These are phyloP conservation scores for Phytopythium aichiense DNA, from an alignment of 352 stramenopile genomes.

Conservation along the genomic window DNA sequence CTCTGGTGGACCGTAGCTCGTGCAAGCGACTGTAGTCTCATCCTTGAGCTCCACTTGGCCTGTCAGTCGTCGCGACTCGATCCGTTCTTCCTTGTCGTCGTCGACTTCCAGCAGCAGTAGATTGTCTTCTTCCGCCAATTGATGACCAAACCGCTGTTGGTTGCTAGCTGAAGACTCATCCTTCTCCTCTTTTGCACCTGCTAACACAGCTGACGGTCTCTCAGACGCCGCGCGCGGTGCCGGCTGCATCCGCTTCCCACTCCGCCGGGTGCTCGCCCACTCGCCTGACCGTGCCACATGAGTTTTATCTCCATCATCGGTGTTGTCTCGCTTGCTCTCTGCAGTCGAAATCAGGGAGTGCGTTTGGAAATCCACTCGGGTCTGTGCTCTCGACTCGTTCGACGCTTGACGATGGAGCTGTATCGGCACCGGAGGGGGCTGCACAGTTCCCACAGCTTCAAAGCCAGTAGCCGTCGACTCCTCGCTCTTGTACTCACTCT, in stretches of 20 bases:
- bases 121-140: background rate
- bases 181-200: background rate
- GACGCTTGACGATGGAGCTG: background rate
- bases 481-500: background rate
- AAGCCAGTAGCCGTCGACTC: background rate
- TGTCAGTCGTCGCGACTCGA: background rate
- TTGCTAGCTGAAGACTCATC: background rate
- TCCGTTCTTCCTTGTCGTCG: background rate
- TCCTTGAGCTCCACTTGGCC: background rate
- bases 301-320: background rate
- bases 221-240: background rate
- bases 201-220: background rate
- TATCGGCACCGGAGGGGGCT: background rate
- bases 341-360: background rate
- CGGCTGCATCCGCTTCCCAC: constrained; percentile 9
- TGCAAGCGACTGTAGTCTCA: background rate
- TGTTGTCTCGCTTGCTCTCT: background rate
- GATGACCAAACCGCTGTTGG: too few species aligned
- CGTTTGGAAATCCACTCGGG: background rate
- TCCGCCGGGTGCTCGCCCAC: constrained; percentile 23
- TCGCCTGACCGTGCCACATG: background rate
- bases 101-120: background rate
- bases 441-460: background rate
- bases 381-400: background rate
- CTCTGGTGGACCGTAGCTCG: background rate